A percentile compares a stretch with the other conserved stretches of the same genome.
phyloP scores from a whole-genome alignment of 2,329 filamentous ascomycete genomes.

The Magnaporthiopsis rhizophila region DNA sequence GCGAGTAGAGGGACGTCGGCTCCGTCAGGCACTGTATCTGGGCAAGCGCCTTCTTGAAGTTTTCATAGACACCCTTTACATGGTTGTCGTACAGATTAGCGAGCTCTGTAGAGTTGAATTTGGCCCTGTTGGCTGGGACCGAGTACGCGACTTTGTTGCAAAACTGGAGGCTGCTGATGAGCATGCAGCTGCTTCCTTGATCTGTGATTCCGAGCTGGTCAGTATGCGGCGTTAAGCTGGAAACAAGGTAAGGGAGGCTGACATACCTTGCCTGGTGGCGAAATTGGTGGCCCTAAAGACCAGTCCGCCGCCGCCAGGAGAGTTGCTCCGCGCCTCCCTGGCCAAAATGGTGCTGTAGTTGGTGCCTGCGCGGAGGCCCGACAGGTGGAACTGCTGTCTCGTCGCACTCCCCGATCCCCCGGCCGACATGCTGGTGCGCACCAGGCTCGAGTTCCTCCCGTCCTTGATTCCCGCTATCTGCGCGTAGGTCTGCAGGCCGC shows the following conservation, averaged over 20 bases:
- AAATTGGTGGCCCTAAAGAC: constrained; percentile 70
- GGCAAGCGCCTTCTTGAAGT: constrained; percentile 74
- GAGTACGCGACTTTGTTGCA: constrained; percentile 86
- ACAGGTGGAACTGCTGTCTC: constrained; percentile 83
- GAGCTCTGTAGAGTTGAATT: constrained; percentile 53
- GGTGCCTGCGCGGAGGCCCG: constrained; percentile 62
- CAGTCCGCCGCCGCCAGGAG: constrained; percentile 63
- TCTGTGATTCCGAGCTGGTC: background rate
- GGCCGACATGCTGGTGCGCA: constrained; percentile 59
- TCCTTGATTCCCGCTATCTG: constrained; percentile 52
- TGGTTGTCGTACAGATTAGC: constrained; percentile 70
- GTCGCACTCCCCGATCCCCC: constrained; percentile 59
- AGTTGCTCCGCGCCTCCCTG: constrained; percentile 37
- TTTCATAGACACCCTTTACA: constrained; percentile 59
- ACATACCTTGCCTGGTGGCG: constrained; percentile 65
- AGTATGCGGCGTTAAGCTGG: background rate
- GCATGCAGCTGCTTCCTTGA: constrained; percentile 68
- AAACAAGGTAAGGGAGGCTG: background rate
- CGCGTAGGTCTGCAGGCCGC: constrained; percentile 63
- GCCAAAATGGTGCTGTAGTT: constrained; percentile 69
- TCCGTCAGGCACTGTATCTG: constrained; percentile 80
- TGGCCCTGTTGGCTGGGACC: constrained; percentile 67
- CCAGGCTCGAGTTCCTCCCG: constrained; percentile 36
- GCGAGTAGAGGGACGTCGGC: constrained; percentile 67
- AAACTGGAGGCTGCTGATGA: constrained; percentile 81